Evolutionary conservation across 2,329 filamentous ascomycete genomes (phyloP), one percentile per base, ranked within the genome.

Genomic region (Stylonectria norvegica): DNA sequence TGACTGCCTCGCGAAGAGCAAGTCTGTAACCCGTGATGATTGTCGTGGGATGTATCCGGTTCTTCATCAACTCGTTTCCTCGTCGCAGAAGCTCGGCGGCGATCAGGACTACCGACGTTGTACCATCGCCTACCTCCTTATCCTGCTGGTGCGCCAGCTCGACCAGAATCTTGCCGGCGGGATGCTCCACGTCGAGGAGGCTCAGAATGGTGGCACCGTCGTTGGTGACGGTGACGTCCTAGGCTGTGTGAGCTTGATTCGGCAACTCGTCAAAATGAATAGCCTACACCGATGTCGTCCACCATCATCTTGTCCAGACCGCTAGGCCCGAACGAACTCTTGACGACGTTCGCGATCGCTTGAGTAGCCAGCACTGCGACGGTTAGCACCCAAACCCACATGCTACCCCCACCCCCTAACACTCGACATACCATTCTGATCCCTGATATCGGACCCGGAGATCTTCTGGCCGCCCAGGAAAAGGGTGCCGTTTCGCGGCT

Each of bases 281-380:
- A 48, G 58, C 83, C 58, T 79, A 89, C 85, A 62, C 93, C 93
- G 66, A 98, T 97, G 65, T 98, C 93, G 71, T 98, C 93, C 58
- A 98, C 93, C 93, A 98, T 97, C 93, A 98, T 98, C 80, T 98
- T 98, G 67, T 98, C 93, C 53, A 98, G 79, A 34, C 93, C 93
- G 48, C 89, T 95, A 36, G 93, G 93, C 40, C 93, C 93, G 64
- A 98, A 98, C 12, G 93, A 98, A 69, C 88, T 95, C 76, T 95
- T 97, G 67, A 98, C 89, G 45, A 98, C 90, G 81, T 97, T 98
- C 59, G 93, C 86, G 61, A 98, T 97, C 44, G 91, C 89, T 67
- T 96, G 89, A 32, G 93, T 97, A 55, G 93, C 93, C 55, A 89
- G 81, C 34, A 97, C 93, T 90, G 61, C 12, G 19, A 33, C 23